Percentiles rank a stretch among this genome's conserved stretches.
Conservation (phyloP, 1,284 basidiomycete genomes). For the Kwoniella shivajii region DNA sequence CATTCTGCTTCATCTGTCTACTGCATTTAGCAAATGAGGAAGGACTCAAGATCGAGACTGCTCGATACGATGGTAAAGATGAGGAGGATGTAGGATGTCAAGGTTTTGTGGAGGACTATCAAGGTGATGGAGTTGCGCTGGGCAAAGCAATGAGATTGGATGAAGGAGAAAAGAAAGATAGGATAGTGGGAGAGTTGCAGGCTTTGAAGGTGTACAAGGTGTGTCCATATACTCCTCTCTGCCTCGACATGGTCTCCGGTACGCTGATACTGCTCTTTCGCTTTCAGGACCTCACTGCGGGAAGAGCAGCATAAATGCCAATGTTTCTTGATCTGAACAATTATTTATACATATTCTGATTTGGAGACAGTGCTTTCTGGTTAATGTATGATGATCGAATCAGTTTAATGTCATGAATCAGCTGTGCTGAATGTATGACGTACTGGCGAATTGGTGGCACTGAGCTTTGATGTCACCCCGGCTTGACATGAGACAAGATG, state of each 20-base stretch:
- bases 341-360: too few species aligned
- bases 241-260: neutral
- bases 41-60: slow-evolving; percentile 74
- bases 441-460: too few species aligned
- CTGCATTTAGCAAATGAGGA: slow-evolving; percentile 94
- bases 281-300: slow-evolving; percentile 44
- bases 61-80: slow-evolving; percentile 54
- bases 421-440: too few species aligned
- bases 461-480: too few species aligned
- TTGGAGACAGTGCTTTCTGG: too few species aligned
- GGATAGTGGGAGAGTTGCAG: slow-evolving; percentile 52
- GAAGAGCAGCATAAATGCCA: slow-evolving; percentile 43
- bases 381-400: too few species aligned
- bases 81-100: slow-evolving; percentile 50
- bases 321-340: too few species aligned
- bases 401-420: too few species aligned
- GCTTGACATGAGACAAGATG: too few species aligned
- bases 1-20: slow-evolving; percentile 98
- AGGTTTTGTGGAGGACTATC: slow-evolving; percentile 36
- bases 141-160: slow-evolving; percentile 19
- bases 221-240: slow-evolving; percentile 12
- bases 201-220: slow-evolving; percentile 53
- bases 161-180: slow-evolving; percentile 37
- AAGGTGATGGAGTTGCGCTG: slow-evolving; percentile 20
- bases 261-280: neutral